Conservation (phyloP, 306 rosid genomes). For the Casuarina glauca region DNA sequence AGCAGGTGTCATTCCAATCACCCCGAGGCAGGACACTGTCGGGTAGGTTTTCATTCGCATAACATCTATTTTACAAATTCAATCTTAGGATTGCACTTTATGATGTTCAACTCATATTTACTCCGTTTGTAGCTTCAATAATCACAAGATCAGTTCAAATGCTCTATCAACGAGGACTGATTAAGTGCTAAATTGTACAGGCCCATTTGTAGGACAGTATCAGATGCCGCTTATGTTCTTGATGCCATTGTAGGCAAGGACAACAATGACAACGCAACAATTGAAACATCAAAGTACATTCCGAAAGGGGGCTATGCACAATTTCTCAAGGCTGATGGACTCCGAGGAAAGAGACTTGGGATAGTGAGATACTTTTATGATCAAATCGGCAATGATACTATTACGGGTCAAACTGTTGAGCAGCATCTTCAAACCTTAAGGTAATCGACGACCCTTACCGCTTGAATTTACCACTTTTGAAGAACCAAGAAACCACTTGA, state of each 20-base stretch:
- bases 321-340: constrained; percentile 49
- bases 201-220: constrained; percentile 64
- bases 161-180: too few relatives aligned
- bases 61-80: too few relatives aligned
- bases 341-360: constrained; percentile 59
- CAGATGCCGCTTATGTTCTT: constrained; percentile 67
- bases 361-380: constrained; percentile 30
- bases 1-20: constrained; percentile 63
- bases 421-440: constrained; percentile 31
- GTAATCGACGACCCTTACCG: constrained; percentile 12
- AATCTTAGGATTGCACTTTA: too few relatives aligned
- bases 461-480: too few relatives aligned
- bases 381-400: constrained; percentile 11
- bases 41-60: constrained; percentile 40
- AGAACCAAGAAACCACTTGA: too few relatives aligned
- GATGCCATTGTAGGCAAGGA: constrained; percentile 57
- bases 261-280: constrained; percentile 40
- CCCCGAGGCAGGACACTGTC: constrained; percentile 60
- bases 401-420: constrained; percentile 14
- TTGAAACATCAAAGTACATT: constrained; percentile 44
- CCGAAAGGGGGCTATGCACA: constrained; percentile 59
- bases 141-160: too few relatives aligned
- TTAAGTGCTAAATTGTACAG: constrained; percentile 29
- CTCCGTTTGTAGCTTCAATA: not conserved
- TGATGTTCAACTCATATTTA: too few relatives aligned